These are phyloP conservation scores for Mycena galopus DNA, from an alignment of 768 basidiomycete species.

Conservation along the genomic window DNA sequence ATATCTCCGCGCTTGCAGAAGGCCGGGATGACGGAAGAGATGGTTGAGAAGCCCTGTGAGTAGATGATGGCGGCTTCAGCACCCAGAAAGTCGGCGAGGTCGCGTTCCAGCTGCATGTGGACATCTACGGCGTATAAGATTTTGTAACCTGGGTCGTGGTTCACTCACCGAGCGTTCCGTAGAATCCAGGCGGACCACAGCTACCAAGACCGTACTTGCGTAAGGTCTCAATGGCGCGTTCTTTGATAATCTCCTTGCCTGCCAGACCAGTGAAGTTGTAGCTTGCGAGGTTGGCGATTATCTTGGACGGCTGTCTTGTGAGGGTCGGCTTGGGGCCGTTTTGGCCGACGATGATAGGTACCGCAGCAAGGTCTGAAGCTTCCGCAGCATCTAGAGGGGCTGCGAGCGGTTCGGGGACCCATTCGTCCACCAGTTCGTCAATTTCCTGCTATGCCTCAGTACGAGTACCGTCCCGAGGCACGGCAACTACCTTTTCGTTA, in stretches of 20 bases:
- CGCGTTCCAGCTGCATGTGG: slow-evolving; percentile 88
- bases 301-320: slow-evolving; percentile 71
- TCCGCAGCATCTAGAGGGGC: slow-evolving; percentile 72
- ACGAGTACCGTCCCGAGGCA: not conserved
- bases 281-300: slow-evolving; percentile 87
- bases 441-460: slow-evolving; percentile 77
- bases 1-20: slow-evolving; percentile 98
- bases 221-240: slow-evolving; percentile 86
- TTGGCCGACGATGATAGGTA: slow-evolving; percentile 85
- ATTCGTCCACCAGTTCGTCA: slow-evolving; percentile 96
- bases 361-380: slow-evolving; percentile 74
- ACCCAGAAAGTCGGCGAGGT: slow-evolving; percentile 92
- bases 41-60: slow-evolving; percentile 92
- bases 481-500: slow-evolving; percentile 79
- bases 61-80: slow-evolving; percentile 93
- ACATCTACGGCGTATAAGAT: slow-evolving; percentile 71
- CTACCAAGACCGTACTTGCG: slow-evolving; percentile 93
- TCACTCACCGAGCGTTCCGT: slow-evolving; percentile 89
- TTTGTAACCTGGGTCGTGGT: slow-evolving; percentile 23
- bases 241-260: slow-evolving; percentile 89
- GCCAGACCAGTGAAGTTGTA: slow-evolving; percentile 94
- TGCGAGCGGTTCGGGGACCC: slow-evolving; percentile 88
- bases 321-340: slow-evolving; percentile 89
- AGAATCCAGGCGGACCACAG: slow-evolving; percentile 97
- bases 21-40: slow-evolving; percentile 94